Base-by-base conservation (phyloP, 768 basidiomycete species). In the Rhodotorula toruloides region DNA sequence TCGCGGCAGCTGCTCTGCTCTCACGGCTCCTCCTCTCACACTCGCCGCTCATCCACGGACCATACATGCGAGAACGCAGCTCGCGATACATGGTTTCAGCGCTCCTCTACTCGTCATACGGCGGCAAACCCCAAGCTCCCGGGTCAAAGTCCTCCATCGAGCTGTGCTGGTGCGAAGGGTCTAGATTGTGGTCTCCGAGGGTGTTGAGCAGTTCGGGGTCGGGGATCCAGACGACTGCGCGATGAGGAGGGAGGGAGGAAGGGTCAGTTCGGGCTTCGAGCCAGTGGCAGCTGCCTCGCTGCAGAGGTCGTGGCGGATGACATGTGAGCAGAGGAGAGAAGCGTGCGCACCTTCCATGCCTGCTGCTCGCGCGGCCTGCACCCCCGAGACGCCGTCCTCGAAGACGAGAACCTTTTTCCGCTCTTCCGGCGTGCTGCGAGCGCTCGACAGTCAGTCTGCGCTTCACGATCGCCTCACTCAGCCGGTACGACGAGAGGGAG, bases 141-240 rank as follows among this genome's bases (percentile, higher is more conserved):
- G 90, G 89, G n/a, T 80, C 79, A 70, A 93, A 91, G 10, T 86
- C 82, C 67, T 86, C 84, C 21, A 92, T 74, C 9, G 87, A 85
- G 1, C 19, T 11, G 61, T 57, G 65, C 31, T 42, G 48, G 19
- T 57, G 61, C 25, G 61, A 60, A 3, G 61, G 62, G 48, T 72
- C 74, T 11, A 91, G 75, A 3, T 81, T 81, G 72, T 84, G 81
- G 72, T 90, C 85, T 2, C 70, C 63, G 21, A 74, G 81, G 8
- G 85, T 76, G 5, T 80, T 77, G 42, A 86, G 76, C 11, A 92
- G 79, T 61, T 87, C 85, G 12, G 81, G 73, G 72, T 92, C 90
- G 3, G 91, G 90, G 22, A 91, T 84, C 90, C 90, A 93, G 4
- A 90, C 81, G 39, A 90, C 90, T 90, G 71, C 22, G 11, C 13